Evolutionary conservation across 2,329 filamentous ascomycete species (phyloP).

Genomic region (Fusarium brevicatenulatum): DNA sequence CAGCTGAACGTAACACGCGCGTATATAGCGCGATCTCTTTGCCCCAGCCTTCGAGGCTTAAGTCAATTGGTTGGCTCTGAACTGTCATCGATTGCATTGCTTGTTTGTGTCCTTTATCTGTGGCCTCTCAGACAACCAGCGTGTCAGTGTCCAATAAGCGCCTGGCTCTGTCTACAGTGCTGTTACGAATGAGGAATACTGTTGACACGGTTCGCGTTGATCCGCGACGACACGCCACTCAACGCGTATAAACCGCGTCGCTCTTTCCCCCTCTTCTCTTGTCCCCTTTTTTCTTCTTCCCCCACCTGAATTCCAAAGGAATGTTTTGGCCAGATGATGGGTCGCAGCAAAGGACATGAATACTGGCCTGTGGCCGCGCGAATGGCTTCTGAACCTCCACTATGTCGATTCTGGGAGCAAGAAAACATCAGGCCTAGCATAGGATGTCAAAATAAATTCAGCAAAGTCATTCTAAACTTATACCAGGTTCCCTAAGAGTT

Average conservation of each 20-base stretch:
- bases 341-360: constrained; percentile 27
- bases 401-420: not conserved
- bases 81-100: not conserved
- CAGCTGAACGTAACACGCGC: constrained; percentile 15
- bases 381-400: not conserved
- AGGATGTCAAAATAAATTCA: not conserved
- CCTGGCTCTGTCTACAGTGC: not conserved
- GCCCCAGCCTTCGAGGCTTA: constrained; percentile 3
- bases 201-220: constrained; percentile 26
- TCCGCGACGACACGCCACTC: constrained; percentile 30
- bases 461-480: not conserved
- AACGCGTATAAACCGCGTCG: constrained; percentile 40
- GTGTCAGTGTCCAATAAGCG: constrained; percentile 25
- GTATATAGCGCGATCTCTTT: constrained; percentile 14
- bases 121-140: constrained; percentile 14
- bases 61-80: constrained; percentile 25
- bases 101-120: constrained; percentile 22
- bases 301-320: constrained; percentile 33
- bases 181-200: not conserved
- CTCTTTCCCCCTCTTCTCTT: constrained; percentile 14
- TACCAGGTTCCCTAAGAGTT: not conserved
- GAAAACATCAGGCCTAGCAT: not conserved
- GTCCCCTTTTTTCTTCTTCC: constrained; percentile 21
- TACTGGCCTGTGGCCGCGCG: constrained; percentile 16
- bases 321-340: constrained; percentile 17